phyloP scores from a whole-genome alignment of 2,329 filamentous ascomycete genomes.

The Hirsutella rhossiliensis region DNA sequence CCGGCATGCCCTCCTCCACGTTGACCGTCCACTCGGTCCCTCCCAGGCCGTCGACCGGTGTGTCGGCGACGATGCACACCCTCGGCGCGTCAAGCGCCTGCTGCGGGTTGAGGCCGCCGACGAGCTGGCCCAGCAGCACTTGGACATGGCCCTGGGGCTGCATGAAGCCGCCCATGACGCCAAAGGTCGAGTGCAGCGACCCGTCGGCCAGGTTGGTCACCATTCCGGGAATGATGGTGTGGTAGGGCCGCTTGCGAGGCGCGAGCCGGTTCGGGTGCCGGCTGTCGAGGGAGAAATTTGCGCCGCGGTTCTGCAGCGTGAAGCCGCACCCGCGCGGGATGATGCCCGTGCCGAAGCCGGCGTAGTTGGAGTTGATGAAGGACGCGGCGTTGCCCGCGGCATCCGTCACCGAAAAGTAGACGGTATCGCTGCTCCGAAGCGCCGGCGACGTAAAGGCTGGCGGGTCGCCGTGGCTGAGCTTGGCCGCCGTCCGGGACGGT shows the following conservation, averaged over 20 bases:
- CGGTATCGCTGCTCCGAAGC: slow-evolving; percentile 77
- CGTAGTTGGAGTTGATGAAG: slow-evolving; percentile 95
- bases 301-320: slow-evolving; percentile 85
- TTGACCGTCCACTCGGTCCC: slow-evolving; percentile 54
- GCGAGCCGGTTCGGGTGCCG: slow-evolving; percentile 70
- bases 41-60: slow-evolving; percentile 43
- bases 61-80: slow-evolving; percentile 73
- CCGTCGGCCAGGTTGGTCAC: slow-evolving; percentile 67
- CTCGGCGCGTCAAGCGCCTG: slow-evolving; percentile 81
- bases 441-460: slow-evolving; percentile 49
- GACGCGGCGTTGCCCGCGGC: slow-evolving; percentile 76
- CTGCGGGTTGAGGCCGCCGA: slow-evolving; percentile 73
- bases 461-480: slow-evolving; percentile 51
- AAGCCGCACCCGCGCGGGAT: slow-evolving; percentile 81
- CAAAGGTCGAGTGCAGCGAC: slow-evolving; percentile 73
- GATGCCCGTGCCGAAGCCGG: slow-evolving; percentile 77
- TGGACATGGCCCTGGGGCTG: slow-evolving; percentile 96
- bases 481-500: slow-evolving; percentile 43
- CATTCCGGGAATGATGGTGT: slow-evolving; percentile 93
- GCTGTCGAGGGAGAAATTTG: slow-evolving; percentile 64
- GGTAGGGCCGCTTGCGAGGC: slow-evolving; percentile 81
- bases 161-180: slow-evolving; percentile 98
- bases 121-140: slow-evolving; percentile 78
- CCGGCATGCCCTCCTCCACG: slow-evolving; percentile 70
- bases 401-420: slow-evolving; percentile 86